phyloP scores from a whole-genome alignment of 2,329 filamentous ascomycete genomes.

The Pseudogymnoascus pannorum region DNA sequence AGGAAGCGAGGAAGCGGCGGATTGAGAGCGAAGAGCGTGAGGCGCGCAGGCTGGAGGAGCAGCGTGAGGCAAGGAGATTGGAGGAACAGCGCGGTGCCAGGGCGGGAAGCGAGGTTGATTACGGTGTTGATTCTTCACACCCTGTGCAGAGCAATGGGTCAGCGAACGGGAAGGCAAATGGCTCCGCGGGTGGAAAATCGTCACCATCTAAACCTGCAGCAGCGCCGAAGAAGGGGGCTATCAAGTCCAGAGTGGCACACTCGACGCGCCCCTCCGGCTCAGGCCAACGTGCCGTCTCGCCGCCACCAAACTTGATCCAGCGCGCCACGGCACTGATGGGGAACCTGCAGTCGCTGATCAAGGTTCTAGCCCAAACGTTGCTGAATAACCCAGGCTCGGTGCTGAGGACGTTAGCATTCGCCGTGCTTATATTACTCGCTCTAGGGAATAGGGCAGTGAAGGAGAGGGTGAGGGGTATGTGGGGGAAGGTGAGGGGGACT shows the following conservation, averaged over 20 bases:
- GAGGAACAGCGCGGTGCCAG: slow-evolving; percentile 38
- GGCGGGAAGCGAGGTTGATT: slow-evolving; percentile 56
- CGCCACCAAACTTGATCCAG: slow-evolving; percentile 21
- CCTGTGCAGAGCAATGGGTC: slow-evolving; percentile 14
- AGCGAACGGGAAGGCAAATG: slow-evolving; percentile 18
- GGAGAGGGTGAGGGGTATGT: slow-evolving; percentile 65
- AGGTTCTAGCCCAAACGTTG: slow-evolving; percentile 43
- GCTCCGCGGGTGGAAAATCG: slow-evolving; percentile 28
- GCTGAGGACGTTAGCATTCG: slow-evolving; percentile 64
- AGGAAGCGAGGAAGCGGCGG: slow-evolving; percentile 48
- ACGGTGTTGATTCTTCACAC: slow-evolving; percentile 54
- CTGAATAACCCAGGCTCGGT: slow-evolving; percentile 51
- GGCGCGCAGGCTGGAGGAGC: slow-evolving; percentile 20
- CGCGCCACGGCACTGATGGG: slow-evolving; percentile 44
- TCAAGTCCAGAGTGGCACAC: slow-evolving; percentile 13
- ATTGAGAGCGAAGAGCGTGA: slow-evolving; percentile 51
- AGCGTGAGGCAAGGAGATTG: slow-evolving; percentile 30
- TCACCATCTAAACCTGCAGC: slow-evolving; percentile 32
- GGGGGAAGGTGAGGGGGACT: slow-evolving; percentile 76
- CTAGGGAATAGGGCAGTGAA: slow-evolving; percentile 69
- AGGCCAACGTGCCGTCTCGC: slow-evolving; percentile 10
- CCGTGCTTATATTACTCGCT: slow-evolving; percentile 70
- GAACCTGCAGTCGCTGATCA: slow-evolving; percentile 45
- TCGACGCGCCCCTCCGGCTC: slow-evolving; percentile 16
- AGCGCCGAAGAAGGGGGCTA: slow-evolving; percentile 9